Evolutionary conservation across 495 filamentous ascomycete species (phyloP).

Genomic region (Xylaria bambusicola): DNA sequence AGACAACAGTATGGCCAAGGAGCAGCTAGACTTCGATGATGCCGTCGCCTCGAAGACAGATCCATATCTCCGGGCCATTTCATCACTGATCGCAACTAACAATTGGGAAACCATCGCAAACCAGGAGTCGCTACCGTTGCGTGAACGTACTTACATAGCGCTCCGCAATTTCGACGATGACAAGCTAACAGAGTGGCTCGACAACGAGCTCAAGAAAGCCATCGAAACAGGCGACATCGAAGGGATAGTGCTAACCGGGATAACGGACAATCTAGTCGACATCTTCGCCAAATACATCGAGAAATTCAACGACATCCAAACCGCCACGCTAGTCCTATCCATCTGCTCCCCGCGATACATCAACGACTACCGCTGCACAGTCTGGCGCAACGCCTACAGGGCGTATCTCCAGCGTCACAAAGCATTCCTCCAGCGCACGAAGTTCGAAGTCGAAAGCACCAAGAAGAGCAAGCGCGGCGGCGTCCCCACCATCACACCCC

Average conservation of each 20-base stretch:
- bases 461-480: constrained; percentile 62
- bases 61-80: constrained; percentile 85
- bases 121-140: constrained; percentile 79
- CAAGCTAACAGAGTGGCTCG: constrained; percentile 72
- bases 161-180: constrained; percentile 80
- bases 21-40: constrained; percentile 50
- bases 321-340: constrained; percentile 80
- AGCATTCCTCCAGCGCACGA: constrained; percentile 53
- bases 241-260: constrained; percentile 84
- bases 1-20: constrained; percentile 30
- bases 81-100: constrained; percentile 86
- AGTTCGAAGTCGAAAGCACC: constrained; percentile 66
- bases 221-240: constrained; percentile 80
- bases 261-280: constrained; percentile 74
- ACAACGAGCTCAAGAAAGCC: constrained; percentile 59
- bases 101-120: constrained; percentile 83
- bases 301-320: constrained; percentile 87
- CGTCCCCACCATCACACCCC: constrained; percentile 62
- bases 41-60: constrained; percentile 58
- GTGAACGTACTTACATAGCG: constrained; percentile 83
- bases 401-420: constrained; percentile 70
- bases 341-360: constrained; percentile 81
- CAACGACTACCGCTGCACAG: constrained; percentile 69
- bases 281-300: constrained; percentile 85
- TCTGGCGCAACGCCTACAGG: constrained; percentile 83